These are phyloP conservation scores for Ganoderma boninense DNA, from an alignment of 1,284 basidiomycete genomes.

Conservation along the genomic window DNA sequence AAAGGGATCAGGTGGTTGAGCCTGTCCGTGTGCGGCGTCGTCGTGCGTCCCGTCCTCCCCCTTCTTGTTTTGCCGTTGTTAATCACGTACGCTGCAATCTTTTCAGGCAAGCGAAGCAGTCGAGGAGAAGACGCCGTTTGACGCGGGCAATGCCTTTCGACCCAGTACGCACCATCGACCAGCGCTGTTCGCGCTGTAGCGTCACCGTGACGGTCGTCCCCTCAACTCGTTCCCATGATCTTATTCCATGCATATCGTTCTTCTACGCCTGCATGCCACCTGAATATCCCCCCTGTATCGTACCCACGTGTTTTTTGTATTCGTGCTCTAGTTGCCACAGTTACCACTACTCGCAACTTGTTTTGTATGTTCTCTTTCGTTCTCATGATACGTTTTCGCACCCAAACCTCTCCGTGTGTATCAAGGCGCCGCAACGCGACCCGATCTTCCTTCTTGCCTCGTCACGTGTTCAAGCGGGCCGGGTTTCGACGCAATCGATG, in stretches of 20 bases:
- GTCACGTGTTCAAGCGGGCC: no score
- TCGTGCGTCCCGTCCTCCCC: slow-evolving; percentile 17
- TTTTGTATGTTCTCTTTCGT: no score
- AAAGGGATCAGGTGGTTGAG: neutral
- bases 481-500: no score
- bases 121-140: slow-evolving; percentile 12
- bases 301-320: no score
- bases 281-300: neutral
- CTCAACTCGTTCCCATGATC: neutral
- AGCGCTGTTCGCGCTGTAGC: slow-evolving; percentile 15
- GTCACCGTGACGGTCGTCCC: neutral
- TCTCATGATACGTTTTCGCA: no score
- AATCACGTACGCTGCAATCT: neutral
- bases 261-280: neutral
- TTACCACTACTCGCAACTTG: no score
- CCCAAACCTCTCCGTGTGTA: no score
- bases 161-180: slow-evolving; percentile 30
- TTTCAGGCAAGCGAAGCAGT: slow-evolving; percentile 19
- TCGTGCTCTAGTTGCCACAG: no score
- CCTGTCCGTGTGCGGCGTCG: slow-evolving; percentile 17
- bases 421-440: neutral
- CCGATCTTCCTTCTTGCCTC: neutral
- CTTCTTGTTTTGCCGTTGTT: neutral
- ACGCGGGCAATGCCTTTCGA: slow-evolving; percentile 18
- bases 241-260: neutral